phyloP scores from a whole-genome alignment of 768 basidiomycete species.

The Infundibulicybe gibba region DNA sequence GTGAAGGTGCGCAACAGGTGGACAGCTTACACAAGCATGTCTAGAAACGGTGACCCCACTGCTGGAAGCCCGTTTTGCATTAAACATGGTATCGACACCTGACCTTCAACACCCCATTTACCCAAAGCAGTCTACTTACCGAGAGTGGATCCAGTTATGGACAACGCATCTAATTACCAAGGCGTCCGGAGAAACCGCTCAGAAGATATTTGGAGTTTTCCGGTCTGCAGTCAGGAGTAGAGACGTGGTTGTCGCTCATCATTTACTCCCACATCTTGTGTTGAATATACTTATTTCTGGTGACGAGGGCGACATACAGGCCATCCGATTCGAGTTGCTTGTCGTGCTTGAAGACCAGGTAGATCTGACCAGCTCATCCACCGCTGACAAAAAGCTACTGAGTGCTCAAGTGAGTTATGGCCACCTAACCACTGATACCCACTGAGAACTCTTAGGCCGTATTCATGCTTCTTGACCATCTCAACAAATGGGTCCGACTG shows the following conservation, averaged over 20 bases:
- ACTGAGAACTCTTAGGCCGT: slow-evolving; percentile 57
- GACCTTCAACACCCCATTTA: slow-evolving; percentile 73
- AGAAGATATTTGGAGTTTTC: slow-evolving; percentile 74
- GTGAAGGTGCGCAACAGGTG: slow-evolving; percentile 73
- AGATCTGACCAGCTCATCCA: slow-evolving; percentile 48
- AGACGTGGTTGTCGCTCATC: slow-evolving; percentile 92
- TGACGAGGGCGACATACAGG: slow-evolving; percentile 50
- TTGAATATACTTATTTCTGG: slow-evolving; percentile 83
- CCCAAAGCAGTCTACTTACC: slow-evolving; percentile 70
- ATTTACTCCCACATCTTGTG: slow-evolving; percentile 88
- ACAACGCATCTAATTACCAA: slow-evolving; percentile 73
- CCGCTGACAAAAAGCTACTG: slow-evolving; percentile 77
- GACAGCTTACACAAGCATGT: slow-evolving; percentile 79
- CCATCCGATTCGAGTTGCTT: slow-evolving; percentile 74
- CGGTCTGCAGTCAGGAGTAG: slow-evolving; percentile 76
- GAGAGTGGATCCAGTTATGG: slow-evolving; percentile 96
- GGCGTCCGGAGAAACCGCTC: slow-evolving; percentile 54
- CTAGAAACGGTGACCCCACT: slow-evolving; percentile 84
- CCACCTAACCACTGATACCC: background rate
- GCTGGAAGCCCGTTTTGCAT: slow-evolving; percentile 63
- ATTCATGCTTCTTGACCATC: slow-evolving; percentile 92
- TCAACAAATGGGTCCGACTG: slow-evolving; percentile 84
- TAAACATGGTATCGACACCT: slow-evolving; percentile 38
- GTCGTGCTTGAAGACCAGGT: slow-evolving; percentile 89
- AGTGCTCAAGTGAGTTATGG: slow-evolving; percentile 79